A percentile compares a stretch with the other conserved stretches of the same genome.
phyloP scores from a whole-genome alignment of 1,139 yeast genomes.

The Kluyveromyces marxianus region DNA sequence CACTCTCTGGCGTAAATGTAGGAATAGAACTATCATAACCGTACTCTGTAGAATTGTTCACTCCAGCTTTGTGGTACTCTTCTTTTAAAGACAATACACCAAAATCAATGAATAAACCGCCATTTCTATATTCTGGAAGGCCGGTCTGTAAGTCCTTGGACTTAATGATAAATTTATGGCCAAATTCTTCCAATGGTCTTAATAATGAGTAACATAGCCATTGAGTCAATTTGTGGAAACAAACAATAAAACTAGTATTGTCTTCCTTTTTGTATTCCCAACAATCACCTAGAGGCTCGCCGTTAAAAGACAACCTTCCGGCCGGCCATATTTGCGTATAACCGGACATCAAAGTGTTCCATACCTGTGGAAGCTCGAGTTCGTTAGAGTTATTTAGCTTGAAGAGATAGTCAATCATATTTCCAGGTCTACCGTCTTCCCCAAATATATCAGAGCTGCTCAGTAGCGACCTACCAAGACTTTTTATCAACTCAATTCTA shows the following conservation, averaged over 20 bases:
- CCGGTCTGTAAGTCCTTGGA: slow-evolving; percentile 47
- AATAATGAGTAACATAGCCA: slow-evolving; percentile 55
- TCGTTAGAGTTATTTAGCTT: slow-evolving; percentile 20
- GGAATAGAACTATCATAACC: slow-evolving; percentile 35
- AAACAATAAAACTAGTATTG: slow-evolving; percentile 33
- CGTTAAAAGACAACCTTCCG: slow-evolving; percentile 43
- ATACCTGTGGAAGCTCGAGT: slow-evolving; percentile 39
- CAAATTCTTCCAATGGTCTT: slow-evolving; percentile 41
- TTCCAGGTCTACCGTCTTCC: slow-evolving; percentile 45
- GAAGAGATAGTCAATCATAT: slow-evolving; percentile 38
- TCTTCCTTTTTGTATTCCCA: slow-evolving; percentile 39
- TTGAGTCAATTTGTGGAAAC: slow-evolving; percentile 56
- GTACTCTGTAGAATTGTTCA: slow-evolving; percentile 27
- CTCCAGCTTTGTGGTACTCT: slow-evolving; percentile 32
- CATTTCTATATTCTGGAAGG: slow-evolving; percentile 56
- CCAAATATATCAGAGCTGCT: slow-evolving; percentile 38
- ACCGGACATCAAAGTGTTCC: slow-evolving; percentile 47
- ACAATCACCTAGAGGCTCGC: slow-evolving; percentile 49
- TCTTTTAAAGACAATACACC: slow-evolving; percentile 42
- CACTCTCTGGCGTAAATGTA: slow-evolving; percentile 44
- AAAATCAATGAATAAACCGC: slow-evolving; percentile 50
- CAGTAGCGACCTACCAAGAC: slow-evolving; percentile 39
- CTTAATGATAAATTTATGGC: slow-evolving; percentile 34
- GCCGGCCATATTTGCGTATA: slow-evolving; percentile 53
- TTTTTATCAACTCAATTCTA: slow-evolving; percentile 37